Evolutionary conservation across 768 basidiomycete species (phyloP).

Genomic region (Kockovaella imperatae): DNA sequence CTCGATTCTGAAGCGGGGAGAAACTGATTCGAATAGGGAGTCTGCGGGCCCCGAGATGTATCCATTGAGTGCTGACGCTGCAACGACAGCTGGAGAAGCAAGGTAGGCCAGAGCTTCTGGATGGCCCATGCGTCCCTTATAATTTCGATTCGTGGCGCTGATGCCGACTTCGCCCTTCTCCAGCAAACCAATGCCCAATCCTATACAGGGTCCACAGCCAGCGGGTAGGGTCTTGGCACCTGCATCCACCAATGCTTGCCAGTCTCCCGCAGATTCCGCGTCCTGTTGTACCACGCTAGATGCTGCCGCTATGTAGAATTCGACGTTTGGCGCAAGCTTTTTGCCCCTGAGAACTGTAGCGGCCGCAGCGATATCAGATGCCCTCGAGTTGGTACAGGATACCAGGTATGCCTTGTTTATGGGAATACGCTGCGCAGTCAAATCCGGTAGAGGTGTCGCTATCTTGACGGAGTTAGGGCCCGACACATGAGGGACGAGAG

Average conservation of each 20-base stretch:
- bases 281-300: slow-evolving; percentile 86
- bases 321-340: slow-evolving; percentile 73
- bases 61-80: slow-evolving; percentile 87
- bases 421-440: slow-evolving; percentile 62
- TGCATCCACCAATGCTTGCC: slow-evolving; percentile 74
- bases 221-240: slow-evolving; percentile 90
- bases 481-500: slow-evolving; percentile 89
- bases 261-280: slow-evolving; percentile 74
- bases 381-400: slow-evolving; percentile 94
- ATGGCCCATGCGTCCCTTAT: slow-evolving; percentile 97
- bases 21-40: slow-evolving; percentile 48
- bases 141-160: slow-evolving; percentile 96
- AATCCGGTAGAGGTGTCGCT: slow-evolving; percentile 81
- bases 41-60: slow-evolving; percentile 81
- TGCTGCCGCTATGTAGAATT: slow-evolving; percentile 96
- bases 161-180: slow-evolving; percentile 94
- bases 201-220: slow-evolving; percentile 97
- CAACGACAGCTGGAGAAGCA: slow-evolving; percentile 92
- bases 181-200: slow-evolving; percentile 81
- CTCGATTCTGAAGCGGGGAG: slow-evolving; percentile 33
- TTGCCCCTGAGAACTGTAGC: slow-evolving; percentile 79
- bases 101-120: slow-evolving; percentile 93
- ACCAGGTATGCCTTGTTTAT: slow-evolving; percentile 98
- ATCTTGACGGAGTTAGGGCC: slow-evolving; percentile 97
- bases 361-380: slow-evolving; percentile 86